These are phyloP conservation scores for Penicillium sp. DNA, from an alignment of 2,329 filamentous ascomycete genomes.

Conservation along the genomic window DNA sequence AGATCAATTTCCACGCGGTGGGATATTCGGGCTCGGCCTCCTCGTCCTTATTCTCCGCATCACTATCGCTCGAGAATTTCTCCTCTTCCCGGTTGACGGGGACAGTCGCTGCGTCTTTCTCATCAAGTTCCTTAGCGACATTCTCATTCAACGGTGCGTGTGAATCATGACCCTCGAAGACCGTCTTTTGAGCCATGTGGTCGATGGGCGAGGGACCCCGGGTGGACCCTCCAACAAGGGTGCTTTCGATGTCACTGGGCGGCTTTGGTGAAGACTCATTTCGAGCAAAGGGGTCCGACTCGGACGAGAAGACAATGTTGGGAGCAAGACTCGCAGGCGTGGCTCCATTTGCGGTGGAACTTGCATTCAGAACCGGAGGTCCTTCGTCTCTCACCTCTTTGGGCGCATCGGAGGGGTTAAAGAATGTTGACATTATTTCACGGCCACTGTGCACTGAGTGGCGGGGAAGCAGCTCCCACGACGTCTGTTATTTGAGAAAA, in stretches of 20 bases:
- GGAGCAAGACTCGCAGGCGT: not conserved
- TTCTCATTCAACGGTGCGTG: slow-evolving; percentile 11
- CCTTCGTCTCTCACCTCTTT: slow-evolving; percentile 3
- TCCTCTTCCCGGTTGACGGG: slow-evolving; percentile 3
- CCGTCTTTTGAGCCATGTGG: slow-evolving; percentile 8
- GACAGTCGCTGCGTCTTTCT: slow-evolving; percentile 4
- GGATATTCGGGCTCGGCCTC: slow-evolving; percentile 29
- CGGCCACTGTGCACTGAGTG: not conserved
- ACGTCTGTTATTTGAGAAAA: not conserved
- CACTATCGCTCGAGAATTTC: slow-evolving; percentile 3
- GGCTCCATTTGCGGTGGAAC: not conserved
- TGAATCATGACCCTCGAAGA: slow-evolving; percentile 2
- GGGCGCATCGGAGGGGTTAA: slow-evolving; percentile 8
- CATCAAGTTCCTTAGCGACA: slow-evolving; percentile 6
- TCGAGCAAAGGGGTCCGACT: slow-evolving; percentile 5
- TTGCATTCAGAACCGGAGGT: not conserved
- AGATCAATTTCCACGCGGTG: slow-evolving; percentile 23
- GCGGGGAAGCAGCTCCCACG: not conserved
- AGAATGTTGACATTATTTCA: slow-evolving; percentile 11
- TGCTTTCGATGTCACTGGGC: slow-evolving; percentile 21
- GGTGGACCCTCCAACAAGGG: slow-evolving; percentile 12
- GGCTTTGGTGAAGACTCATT: slow-evolving; percentile 6
- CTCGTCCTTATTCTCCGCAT: slow-evolving; percentile 8
- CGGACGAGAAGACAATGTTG: not conserved
- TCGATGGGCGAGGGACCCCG: not conserved